phyloP scores from a whole-genome alignment of 257 asterid genomes.

The Plantago major region DNA sequence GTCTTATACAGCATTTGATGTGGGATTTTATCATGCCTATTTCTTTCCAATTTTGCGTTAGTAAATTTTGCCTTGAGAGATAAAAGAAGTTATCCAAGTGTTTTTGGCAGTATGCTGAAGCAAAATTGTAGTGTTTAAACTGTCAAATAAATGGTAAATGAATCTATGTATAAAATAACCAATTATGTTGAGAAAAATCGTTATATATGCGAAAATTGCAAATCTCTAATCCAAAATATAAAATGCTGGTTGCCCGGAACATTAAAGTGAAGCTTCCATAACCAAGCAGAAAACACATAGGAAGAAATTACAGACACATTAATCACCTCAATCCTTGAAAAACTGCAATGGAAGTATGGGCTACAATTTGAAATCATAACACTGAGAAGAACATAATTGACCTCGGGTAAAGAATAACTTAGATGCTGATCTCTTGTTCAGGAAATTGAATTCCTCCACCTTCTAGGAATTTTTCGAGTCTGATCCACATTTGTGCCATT shows the following conservation, averaged over 20 bases:
- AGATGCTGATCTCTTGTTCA: conserved; percentile 25
- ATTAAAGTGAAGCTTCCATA: conserved; percentile 16
- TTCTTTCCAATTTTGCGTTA: conserved; percentile 7
- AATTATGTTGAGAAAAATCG: too few relatives aligned
- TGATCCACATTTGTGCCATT: conserved; percentile 38
- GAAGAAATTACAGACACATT: conserved; percentile 10
- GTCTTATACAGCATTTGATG: conserved; percentile 14
- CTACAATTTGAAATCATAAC: background rate
- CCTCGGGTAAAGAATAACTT: background rate
- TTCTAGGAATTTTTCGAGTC: conserved; percentile 51
- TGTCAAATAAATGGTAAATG: background rate
- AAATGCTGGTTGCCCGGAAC: background rate
- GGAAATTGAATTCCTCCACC: conserved; percentile 96
- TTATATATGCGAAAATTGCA: background rate
- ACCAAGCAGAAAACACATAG: conserved; percentile 6
- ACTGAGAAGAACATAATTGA: background rate
- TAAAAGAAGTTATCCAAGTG: background rate
- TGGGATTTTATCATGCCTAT: conserved; percentile 13
- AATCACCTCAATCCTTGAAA: conserved; percentile 6
- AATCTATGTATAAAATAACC: background rate
- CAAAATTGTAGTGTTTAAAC: background rate
- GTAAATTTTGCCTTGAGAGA: background rate
- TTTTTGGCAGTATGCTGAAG: background rate
- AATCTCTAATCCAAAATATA: conserved; percentile 2
- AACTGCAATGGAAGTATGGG: background rate